Base-by-base conservation (phyloP, 345 rosid species). In the Pseudoturritis turrita region DNA sequence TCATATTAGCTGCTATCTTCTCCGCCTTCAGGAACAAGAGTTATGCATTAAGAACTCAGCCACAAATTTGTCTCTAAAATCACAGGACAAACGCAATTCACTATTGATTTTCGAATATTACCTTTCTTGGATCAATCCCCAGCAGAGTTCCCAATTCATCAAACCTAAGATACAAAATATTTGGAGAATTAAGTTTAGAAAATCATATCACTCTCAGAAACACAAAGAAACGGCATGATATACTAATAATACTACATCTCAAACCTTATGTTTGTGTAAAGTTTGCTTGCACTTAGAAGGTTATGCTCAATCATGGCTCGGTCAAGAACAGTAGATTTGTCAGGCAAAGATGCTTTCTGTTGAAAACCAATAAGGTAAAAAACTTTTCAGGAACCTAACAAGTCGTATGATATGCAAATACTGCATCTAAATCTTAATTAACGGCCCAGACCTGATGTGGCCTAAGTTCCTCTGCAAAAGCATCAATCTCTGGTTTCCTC, bases 231-330 rank as follows among this genome's bases (percentile, higher is more conserved):
- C n/a, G 25, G 64, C 22, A 6, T 44, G 31, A 52, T 9, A 14
- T 67, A 33, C 22, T 45, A 50, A 51, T 10, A 33, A 33, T 9
- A 33, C 31, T 29, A 53, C 12, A 46, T 68, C 41, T 43, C 81
- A 3, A 55, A 89, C 97, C 97, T 86, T 81, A 95, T 95, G 73
- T 95, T 95, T 68, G 93, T 91, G 85, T 95, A 95, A 19, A 91
- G 96, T 71, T 95, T 95, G 83, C 97, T 91, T 26, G 97, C 99
- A 81, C 99, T 95, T 51, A 87, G 81, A 74, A 95, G 96, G 75
- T 91, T 91, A 78, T 95, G 99, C 85, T 95, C 98, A 78, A 95
- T 95, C 96, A 91, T 89, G 58, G 99, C 96, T 29, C 98, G 92
- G 68, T 89, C 99, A 73, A 95, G 84, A 64, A 91, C 97, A 3